Base-by-base conservation (phyloP, 768 basidiomycete species). In the Clitopilus passeckerianus region DNA sequence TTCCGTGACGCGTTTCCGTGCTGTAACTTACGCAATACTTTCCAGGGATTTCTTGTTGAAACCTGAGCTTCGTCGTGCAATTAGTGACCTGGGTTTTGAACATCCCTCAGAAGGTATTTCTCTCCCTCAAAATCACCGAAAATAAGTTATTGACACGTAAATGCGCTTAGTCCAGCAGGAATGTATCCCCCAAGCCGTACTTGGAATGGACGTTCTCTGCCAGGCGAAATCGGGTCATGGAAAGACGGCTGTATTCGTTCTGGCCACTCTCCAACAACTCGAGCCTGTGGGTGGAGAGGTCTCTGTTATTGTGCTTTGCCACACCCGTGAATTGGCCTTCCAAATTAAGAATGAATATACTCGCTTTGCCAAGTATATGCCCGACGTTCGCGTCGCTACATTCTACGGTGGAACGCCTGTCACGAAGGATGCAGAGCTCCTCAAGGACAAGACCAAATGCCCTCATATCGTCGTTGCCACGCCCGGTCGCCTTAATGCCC, bases 331-430 rank as follows among this genome's bases (percentile, higher is more conserved):
- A 80, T 84, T 99, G 60, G 97, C 97, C 56, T 99, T 94, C 81
- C 97, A 99, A 80, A 99, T 99, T 77, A 95, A 96, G 83, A 99
- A 99, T 78, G 97, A 99, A 78, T 99, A 98, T 80, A 86, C 90
- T 58, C 94, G 97, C 57, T 99, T 99, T 76, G 92, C 93, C 67
- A 98, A 98, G 83, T 99, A 98, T 80, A 98, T 98, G 96, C 95
- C 97, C 34, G 93, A 95, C 66, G 94, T 98, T 67, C 91, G 95
- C 64, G 95, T 98, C 69, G 87, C 86, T 76, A 98, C 97, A 60
- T 98, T 98, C 80, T 99, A 94, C 73, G 97, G 97, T 63, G 97
- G 97, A 62, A 97, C 93, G 33, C 90, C 93, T 54, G 93, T 97
- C 60, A 82, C 87, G 65, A 95, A 95, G 77, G 97, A 99, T 72